Base-by-base conservation (phyloP, 345 rosid species). In the Rhodomyrtus tomentosa region DNA sequence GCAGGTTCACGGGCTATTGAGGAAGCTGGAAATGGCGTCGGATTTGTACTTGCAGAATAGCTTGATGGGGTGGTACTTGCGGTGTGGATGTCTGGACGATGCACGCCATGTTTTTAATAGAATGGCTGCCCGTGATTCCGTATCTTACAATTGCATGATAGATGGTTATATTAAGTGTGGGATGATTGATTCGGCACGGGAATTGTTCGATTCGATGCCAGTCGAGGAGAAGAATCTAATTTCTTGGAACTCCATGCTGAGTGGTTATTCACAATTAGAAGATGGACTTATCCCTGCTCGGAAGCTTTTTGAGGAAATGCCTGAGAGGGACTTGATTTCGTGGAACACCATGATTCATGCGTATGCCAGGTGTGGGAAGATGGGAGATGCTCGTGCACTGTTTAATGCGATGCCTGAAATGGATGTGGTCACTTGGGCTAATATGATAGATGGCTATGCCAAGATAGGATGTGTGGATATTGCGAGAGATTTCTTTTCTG, bases 221-320 rank as follows among this genome's bases (percentile, higher is more conserved):
- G 21, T 27, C 1, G 86, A 85, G 83, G 84, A 80, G 88, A 91
- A 83, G 85, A 93, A 91, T 85, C 62, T 92, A 84, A 89, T 92
- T 36, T 80, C 95, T 32, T 95, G 95, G 98, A 93, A 93, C 87
- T 91, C 90, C n/a, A 87, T 95, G 89, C 84, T 95, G n/a, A 85
- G 90, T 14, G 98, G 95, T 5, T 89, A 86, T 51, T 89, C 87
- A 36, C 90, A 87, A 49, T 81, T 25, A 22, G 85, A 81, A 73
- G 88, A 88, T 21, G 91, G 93, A 11, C 83, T 93, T 59, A 36
- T 82, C 49, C 5, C 84, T 50, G 95, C 95, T 24, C 83, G 87
- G 86, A 83, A 90, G 27, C 50, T 93, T 86, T 93, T 95, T 45
- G 88, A 82, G 58, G 88, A 87, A 85, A 92, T 92, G 94, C 94